phyloP scores from a whole-genome alignment of 139 green algal genomes.

The Tetraselmis chui region DNA sequence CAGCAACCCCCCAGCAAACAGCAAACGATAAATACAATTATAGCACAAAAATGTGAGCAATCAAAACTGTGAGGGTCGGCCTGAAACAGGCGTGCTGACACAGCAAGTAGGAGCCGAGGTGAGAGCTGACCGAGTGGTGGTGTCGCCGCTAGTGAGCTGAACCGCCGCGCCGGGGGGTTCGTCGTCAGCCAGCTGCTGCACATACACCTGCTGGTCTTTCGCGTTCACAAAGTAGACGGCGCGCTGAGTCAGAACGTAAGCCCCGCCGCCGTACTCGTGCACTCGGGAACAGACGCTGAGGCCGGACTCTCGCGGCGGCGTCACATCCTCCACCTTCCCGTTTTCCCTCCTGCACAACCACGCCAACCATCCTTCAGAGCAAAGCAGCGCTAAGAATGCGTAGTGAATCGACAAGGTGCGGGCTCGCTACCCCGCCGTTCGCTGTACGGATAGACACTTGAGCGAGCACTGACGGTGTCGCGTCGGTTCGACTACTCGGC shows the following conservation, averaged over 20 bases:
- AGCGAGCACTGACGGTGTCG: too few species aligned
- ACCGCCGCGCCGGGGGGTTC: background rate
- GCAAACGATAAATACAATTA: too few species aligned
- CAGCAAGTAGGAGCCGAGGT: too few species aligned
- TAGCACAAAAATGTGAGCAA: too few species aligned
- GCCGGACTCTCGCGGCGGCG: slow-evolving; percentile 28
- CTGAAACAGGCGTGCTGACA: too few species aligned
- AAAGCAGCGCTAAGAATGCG: too few species aligned
- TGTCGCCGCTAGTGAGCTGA: background rate
- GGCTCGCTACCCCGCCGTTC: too few species aligned
- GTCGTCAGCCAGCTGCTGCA: background rate
- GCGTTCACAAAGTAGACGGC: slow-evolving; percentile 5
- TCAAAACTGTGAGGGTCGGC: too few species aligned
- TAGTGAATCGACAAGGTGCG: too few species aligned
- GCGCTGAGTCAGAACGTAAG: slow-evolving; percentile 24
- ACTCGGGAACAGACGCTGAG: slow-evolving; percentile 68
- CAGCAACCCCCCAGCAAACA: slow-evolving; percentile 46
- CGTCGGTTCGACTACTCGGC: too few species aligned
- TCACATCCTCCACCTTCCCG: slow-evolving; percentile 44
- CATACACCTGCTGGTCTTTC: slow-evolving; percentile 28
- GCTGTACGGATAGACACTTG: too few species aligned
- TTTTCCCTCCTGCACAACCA: slow-evolving; percentile 12
- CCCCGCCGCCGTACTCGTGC: slow-evolving; percentile 65
- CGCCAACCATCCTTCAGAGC: too few species aligned
- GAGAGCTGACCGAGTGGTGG: background rate